Conservation (phyloP, 768 basidiomycete genomes). For the Dendrothele bispora region DNA sequence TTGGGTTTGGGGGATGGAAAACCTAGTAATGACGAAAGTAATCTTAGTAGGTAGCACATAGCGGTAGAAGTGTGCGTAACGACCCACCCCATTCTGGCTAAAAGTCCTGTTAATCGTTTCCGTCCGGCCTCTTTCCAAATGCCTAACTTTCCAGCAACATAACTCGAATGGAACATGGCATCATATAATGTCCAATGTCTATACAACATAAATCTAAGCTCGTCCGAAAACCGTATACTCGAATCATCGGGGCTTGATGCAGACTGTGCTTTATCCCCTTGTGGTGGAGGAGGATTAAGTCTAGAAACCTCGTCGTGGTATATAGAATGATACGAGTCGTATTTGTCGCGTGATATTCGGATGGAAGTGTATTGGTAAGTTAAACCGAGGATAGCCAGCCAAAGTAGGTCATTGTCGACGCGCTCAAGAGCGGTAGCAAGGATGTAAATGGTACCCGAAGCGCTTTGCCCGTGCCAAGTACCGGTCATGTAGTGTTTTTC, state of each 20-base stretch:
- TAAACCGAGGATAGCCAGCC: slow-evolving; percentile 94
- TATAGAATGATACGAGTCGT: slow-evolving; percentile 77
- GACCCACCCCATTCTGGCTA: slow-evolving; percentile 97
- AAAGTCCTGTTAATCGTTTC: slow-evolving; percentile 83
- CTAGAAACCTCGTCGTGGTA: slow-evolving; percentile 93
- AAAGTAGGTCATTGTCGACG: slow-evolving; percentile 90
- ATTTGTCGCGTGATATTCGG: slow-evolving; percentile 82
- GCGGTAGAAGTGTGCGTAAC: neutral
- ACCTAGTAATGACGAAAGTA: slow-evolving; percentile 45
- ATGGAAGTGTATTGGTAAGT: slow-evolving; percentile 91
- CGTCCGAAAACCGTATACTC: slow-evolving; percentile 80
- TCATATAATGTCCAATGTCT: slow-evolving; percentile 99
- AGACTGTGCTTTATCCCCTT: slow-evolving; percentile 42
- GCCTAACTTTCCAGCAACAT: slow-evolving; percentile 91
- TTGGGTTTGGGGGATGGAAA: slow-evolving; percentile 92
- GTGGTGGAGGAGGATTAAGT: slow-evolving; percentile 66
- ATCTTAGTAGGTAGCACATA: neutral
- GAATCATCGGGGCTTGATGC: slow-evolving; percentile 80
- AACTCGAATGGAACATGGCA: slow-evolving; percentile 96
- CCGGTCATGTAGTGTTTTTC: slow-evolving; percentile 85
- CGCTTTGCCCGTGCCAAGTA: slow-evolving; percentile 87
- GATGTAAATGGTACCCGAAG: slow-evolving; percentile 84
- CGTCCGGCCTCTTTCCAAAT: slow-evolving; percentile 96
- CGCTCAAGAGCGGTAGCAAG: slow-evolving; percentile 90
- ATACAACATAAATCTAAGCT: slow-evolving; percentile 92